Conservation (phyloP, 2,329 filamentous ascomycete genomes). For the Westerdykella aurantiaca region DNA sequence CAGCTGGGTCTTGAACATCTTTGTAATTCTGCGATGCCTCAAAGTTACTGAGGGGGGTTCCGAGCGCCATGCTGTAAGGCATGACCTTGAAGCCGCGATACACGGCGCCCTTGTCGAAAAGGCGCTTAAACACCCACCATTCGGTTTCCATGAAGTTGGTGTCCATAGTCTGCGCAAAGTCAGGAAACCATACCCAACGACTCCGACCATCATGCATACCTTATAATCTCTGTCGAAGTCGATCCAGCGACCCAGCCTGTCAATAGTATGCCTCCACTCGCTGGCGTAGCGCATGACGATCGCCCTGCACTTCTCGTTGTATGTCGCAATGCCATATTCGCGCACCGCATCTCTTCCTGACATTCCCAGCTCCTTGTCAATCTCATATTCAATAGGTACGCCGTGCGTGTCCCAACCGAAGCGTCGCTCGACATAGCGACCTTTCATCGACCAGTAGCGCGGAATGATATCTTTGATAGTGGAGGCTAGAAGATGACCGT, state of each 20-base stretch:
- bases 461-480: slow-evolving; percentile 98
- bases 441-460: slow-evolving; percentile 96
- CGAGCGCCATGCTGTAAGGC: slow-evolving; percentile 89
- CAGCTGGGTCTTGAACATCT: slow-evolving; percentile 82
- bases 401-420: slow-evolving; percentile 97
- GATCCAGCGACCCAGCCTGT: slow-evolving; percentile 88
- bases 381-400: slow-evolving; percentile 92
- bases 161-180: slow-evolving; percentile 70
- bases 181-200: background rate
- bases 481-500: slow-evolving; percentile 72
- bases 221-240: slow-evolving; percentile 98
- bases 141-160: slow-evolving; percentile 90
- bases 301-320: slow-evolving; percentile 84
- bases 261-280: slow-evolving; percentile 85
- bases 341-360: slow-evolving; percentile 81
- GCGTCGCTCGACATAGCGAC: slow-evolving; percentile 81
- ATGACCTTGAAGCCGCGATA: slow-evolving; percentile 90
- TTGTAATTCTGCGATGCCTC: slow-evolving; percentile 95
- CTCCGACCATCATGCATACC: slow-evolving; percentile 39
- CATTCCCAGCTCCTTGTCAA: slow-evolving; percentile 91
- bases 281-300: slow-evolving; percentile 88
- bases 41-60: slow-evolving; percentile 86
- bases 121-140: slow-evolving; percentile 95
- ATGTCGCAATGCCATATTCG: slow-evolving; percentile 78
- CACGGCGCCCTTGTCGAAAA: slow-evolving; percentile 83